Evolutionary conservation across 106 monocot genomes (phyloP), one percentile per base, ranked within the genome.

Genomic region (Allium fistulosum): DNA sequence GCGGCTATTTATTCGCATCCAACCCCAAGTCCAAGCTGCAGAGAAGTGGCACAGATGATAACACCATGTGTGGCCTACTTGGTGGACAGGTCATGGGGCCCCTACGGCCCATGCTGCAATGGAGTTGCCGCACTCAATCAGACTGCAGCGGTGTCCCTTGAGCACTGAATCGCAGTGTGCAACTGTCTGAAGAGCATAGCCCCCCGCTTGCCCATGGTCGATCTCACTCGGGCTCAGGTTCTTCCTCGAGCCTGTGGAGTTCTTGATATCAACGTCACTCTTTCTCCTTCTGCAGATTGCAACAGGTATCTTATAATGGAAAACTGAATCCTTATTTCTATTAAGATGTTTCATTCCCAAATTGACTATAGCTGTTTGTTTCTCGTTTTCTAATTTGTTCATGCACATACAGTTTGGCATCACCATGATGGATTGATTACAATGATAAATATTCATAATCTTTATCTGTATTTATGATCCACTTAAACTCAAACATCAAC

Each of bases 251-350:
- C 53, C 15, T 73, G 73, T 48, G 73, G 73, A 1, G 53, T 55
- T 55, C n/a, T 64, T 53, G 8, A 1, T 15, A 22, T 65, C 64
- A 65, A 73, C 16, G 53, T 73, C 56, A 57, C 64, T 62, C 53
- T 73, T 56, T 73, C 73, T 4, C 73, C 73, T n/a, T 16, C 55
- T 12, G n/a, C 10, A 10, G 65, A 65, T 53, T 73, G 73, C 56
- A 8, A 12, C 17, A 53, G 62, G 72, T 72, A 22, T 37, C 37
- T 37, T 37, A 5, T 37, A 37, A 37, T 37, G 5, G 5, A 37
- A 37, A 37, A 37, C 37, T 2, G 37, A 37, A 37, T 5, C 37
- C 37, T 37, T 4, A 2, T 37, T 37, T 2, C 0, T 37, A 5
- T 2, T 37, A 22, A 22, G 22, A 22, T 22, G 22, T 22, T 22